Conservation (phyloP, 2,329 filamentous ascomycete species). For the Fusarium circinatum region DNA sequence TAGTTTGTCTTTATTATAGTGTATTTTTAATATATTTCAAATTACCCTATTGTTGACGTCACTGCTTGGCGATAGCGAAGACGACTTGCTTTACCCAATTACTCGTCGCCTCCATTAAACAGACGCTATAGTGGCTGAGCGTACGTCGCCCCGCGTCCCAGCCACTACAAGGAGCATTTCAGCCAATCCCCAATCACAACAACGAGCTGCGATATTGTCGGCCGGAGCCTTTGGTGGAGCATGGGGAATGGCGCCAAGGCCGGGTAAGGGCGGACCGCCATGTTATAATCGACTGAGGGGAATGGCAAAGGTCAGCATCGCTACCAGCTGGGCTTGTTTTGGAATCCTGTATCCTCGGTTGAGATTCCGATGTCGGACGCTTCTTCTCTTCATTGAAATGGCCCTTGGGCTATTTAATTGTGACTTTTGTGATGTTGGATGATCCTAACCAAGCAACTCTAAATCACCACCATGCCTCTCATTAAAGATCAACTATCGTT, state of each 20-base stretch:
- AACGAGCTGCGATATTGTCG: neutral
- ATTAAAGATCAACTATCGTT: neutral
- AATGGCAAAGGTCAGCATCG: neutral
- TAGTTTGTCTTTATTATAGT: no score
- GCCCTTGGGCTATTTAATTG: neutral
- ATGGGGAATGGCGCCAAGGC: neutral
- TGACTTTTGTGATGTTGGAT: neutral
- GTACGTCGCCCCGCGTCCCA: neutral
- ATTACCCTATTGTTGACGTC: neutral
- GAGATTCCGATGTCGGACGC: conserved; percentile 9
- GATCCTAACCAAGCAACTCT: neutral
- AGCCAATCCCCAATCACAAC: neutral
- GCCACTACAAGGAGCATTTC: neutral
- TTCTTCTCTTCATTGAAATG: neutral
- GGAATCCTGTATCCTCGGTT: neutral
- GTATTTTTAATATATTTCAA: no score
- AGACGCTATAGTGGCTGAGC: neutral
- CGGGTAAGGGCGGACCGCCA: conserved; percentile 14
- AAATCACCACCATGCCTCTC: conserved; percentile 2
- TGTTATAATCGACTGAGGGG: neutral
- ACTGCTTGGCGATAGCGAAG: neutral
- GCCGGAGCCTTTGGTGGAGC: neutral
- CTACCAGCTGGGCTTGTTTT: neutral
- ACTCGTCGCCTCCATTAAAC: neutral
- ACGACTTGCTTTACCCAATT: neutral